phyloP scores from a whole-genome alignment of 2,329 filamentous ascomycete species.

The Pestalotiopsis sp. region DNA sequence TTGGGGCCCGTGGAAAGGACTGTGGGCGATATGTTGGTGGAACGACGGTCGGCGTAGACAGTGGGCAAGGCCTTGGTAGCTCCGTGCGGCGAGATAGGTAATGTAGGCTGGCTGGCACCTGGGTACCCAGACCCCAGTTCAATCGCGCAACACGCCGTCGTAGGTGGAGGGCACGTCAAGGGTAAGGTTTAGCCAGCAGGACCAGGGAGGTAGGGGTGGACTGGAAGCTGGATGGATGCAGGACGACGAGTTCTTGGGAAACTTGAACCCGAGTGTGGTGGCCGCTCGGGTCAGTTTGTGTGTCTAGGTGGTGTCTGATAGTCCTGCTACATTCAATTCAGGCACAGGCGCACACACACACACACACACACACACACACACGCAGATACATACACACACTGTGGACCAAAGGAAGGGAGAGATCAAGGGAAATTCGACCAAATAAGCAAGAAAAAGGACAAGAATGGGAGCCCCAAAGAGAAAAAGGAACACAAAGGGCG shows the following conservation, averaged over 20 bases:
- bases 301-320: too few relatives aligned
- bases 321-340: neutral
- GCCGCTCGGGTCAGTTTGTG: neutral
- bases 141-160: neutral
- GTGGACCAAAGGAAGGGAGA: neutral
- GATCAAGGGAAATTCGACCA: neutral
- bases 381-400: too few relatives aligned
- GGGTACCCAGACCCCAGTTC: neutral
- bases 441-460: neutral
- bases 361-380: too few relatives aligned
- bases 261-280: neutral
- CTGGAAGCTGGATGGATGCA: neutral
- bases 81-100: neutral
- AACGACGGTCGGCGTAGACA: conserved; percentile 2
- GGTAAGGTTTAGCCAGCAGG: conserved; percentile 3
- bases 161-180: conserved; percentile 9
- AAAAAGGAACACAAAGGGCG: neutral
- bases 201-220: neutral
- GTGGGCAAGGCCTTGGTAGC: neutral
- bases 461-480: neutral
- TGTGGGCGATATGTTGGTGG: conserved; percentile 8
- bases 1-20: conserved; percentile 8
- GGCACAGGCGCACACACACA: neutral
- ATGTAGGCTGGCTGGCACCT: neutral
- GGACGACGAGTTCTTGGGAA: neutral